Base-by-base conservation (phyloP, 345 rosid genomes). In the Boechera divaricarpa region DNA sequence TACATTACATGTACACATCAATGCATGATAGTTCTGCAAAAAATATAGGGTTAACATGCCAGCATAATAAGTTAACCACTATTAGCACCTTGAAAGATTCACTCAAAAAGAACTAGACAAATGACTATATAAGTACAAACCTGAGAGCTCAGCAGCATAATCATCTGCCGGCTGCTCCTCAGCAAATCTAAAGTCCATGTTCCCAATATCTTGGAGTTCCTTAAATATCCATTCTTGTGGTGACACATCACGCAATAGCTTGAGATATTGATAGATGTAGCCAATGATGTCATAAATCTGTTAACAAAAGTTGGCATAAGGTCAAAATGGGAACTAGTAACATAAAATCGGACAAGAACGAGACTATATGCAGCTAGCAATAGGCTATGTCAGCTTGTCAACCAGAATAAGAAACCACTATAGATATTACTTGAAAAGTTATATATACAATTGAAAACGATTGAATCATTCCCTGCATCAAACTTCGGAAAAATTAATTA, bases 161-260 rank as follows among this genome's bases (percentile, higher is more conserved):
- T 91, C 98, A 86, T 92, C 99, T 79, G 89, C 98, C 74, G 97
- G 87, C 82, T 88, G 91, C 79, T 95, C 96, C 87, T 95, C 99
- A 35, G 95, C 92, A 86, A 88, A 95, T 75, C 87, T 87, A 44
- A 95, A 92, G 74, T 91, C 98, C 94, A 95, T 85, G 83, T 91
- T 91, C 45, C 89, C 94, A 79, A 95, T 95, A 85, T 91, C 92
- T 77, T 95, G 96, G 69, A 95, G 90, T 81, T 95, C 99, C 85
- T 92, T 91, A 76, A 92, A 95, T 83, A 95, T 92, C 99, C 99
- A 91, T 83, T 91, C 89, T 84, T 93, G 96, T 45, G 98, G 99
- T 79, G 94, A 74, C 67, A 69, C 83, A 80, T 86, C 83, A 52
- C 87, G 84, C 82, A 95, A 76, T 65, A 89, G 72, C 77, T 91